Evolutionary conservation across 176 grass and related monocot species (phyloP).

Genomic region (Oryza brachyantha): DNA sequence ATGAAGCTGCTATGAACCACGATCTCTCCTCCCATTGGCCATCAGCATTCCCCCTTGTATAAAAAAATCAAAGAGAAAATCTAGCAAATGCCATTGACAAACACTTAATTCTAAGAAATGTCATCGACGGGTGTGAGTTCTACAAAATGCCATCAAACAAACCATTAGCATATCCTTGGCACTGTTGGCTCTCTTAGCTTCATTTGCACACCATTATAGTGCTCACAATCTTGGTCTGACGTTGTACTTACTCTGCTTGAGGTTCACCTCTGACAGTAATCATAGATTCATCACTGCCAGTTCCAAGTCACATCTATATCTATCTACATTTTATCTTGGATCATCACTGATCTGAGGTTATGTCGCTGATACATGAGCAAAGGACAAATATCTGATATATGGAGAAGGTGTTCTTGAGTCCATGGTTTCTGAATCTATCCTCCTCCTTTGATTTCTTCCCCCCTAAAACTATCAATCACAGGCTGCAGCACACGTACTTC

Average conservation of each 20-base stretch:
- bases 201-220: background rate
- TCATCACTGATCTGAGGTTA: slow-evolving; percentile 37
- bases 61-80: too few species aligned
- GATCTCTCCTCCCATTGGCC: background rate
- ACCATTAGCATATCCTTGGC: slow-evolving; percentile 17
- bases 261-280: slow-evolving; percentile 20
- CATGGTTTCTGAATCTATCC: slow-evolving; percentile 35
- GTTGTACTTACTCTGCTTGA: slow-evolving; percentile 4
- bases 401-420: slow-evolving; percentile 33
- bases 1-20: slow-evolving; percentile 3
- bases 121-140: too few species aligned
- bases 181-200: slow-evolving; percentile 3
- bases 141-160: too few species aligned
- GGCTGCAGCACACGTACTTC: slow-evolving; percentile 69
- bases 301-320: slow-evolving; percentile 20
- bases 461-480: slow-evolving; percentile 67
- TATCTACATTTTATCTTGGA: slow-evolving; percentile 23
- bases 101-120: too few species aligned
- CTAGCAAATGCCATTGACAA: too few species aligned
- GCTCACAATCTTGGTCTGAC: slow-evolving; percentile 9
- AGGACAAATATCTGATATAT: slow-evolving; percentile 42
- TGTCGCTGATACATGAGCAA: slow-evolving; percentile 20
- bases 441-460: slow-evolving; percentile 41
- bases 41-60: background rate
- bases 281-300: slow-evolving; percentile 17